phyloP scores from a whole-genome alignment of 2,329 filamentous ascomycete species.

The Clonostachys rhizophaga region DNA sequence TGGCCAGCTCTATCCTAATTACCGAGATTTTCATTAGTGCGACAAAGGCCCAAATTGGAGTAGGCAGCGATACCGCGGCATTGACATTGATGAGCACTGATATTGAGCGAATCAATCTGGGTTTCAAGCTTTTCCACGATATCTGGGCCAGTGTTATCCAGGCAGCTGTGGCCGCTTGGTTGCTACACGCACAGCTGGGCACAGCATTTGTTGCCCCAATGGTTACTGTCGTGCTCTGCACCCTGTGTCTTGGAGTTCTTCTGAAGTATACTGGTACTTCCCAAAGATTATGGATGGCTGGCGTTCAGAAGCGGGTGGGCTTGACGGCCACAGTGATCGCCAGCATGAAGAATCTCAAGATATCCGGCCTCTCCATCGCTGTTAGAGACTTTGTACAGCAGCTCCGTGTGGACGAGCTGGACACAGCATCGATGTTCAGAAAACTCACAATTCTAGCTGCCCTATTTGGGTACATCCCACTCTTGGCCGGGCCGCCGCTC shows the following conservation, averaged over 20 bases:
- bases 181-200: conserved; percentile 40
- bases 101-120: conserved; percentile 32
- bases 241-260: conserved; percentile 2
- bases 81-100: conserved; percentile 44
- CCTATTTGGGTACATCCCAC: conserved; percentile 17
- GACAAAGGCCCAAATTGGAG: conserved; percentile 17
- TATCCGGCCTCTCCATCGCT: conserved; percentile 16
- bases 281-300: conserved; percentile 27
- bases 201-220: conserved; percentile 41
- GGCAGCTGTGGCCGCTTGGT: conserved; percentile 36
- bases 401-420: conserved; percentile 11
- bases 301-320: conserved; percentile 24
- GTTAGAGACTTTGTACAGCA: conserved; percentile 10
- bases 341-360: conserved; percentile 24
- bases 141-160: conserved; percentile 34
- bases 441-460: conserved; percentile 3
- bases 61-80: conserved; percentile 29
- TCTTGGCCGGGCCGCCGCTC: conserved; percentile 18
- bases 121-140: conserved; percentile 27
- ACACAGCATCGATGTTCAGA: conserved; percentile 8
- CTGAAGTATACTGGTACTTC: conserved; percentile 8
- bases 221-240: conserved; percentile 27
- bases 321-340: conserved; percentile 20
- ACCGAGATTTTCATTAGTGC: conserved; percentile 26
- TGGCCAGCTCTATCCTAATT: conserved; percentile 23